Evolutionary conservation across 352 stramenopile genomes (phyloP).

Genomic region (Thalassiosira hispida): DNA sequence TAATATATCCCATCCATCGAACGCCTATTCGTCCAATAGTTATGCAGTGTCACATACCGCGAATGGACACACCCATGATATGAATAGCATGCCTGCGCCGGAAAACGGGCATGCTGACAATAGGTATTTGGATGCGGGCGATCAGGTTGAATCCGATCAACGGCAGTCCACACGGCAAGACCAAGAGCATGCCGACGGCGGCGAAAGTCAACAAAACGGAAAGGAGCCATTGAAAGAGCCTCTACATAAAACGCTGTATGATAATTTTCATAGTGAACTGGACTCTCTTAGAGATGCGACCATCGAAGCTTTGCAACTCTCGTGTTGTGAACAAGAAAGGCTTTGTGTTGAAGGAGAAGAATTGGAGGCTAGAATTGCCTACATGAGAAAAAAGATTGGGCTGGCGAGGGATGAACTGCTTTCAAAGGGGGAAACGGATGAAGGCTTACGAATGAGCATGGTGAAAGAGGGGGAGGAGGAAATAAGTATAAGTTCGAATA

Average conservation of each 20-base stretch:
- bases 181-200: neutral
- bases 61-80: neutral
- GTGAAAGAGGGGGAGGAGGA: slow-evolving; percentile 14
- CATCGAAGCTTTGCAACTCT: slow-evolving; percentile 17
- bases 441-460: slow-evolving; percentile 18
- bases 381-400: slow-evolving; percentile 30
- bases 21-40: neutral
- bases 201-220: neutral
- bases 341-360: slow-evolving; percentile 4
- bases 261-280: slow-evolving; percentile 18
- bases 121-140: neutral
- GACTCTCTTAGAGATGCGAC: slow-evolving; percentile 15
- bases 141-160: neutral
- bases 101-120: neutral
- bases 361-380: slow-evolving; percentile 19
- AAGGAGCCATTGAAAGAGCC: neutral
- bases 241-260: slow-evolving; percentile 12
- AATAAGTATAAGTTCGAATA: neutral
- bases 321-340: slow-evolving; percentile 19
- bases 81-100: neutral
- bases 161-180: neutral
- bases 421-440: slow-evolving; percentile 2
- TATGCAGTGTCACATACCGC: neutral
- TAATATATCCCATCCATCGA: too few species aligned
- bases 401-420: slow-evolving; percentile 20